Conservation (phyloP, 257 asterid species). For the Nicotiana benthamiana region DNA sequence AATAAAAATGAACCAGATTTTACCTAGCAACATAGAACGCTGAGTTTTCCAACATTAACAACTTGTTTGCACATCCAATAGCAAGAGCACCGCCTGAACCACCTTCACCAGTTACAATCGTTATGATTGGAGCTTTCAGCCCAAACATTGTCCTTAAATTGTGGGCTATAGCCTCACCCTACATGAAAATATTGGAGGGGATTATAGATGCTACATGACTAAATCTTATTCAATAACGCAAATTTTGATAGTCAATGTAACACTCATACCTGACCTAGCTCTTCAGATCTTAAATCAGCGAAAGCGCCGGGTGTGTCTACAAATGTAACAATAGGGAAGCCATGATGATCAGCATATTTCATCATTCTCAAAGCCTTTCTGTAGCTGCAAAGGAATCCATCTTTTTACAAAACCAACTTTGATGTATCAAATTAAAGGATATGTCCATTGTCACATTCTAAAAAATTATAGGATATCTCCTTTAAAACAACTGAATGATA, state of each 20-base stretch:
- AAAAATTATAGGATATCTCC: background rate
- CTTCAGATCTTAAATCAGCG: slow-evolving; percentile 86
- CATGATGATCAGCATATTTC: slow-evolving; percentile 89
- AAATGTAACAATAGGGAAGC: slow-evolving; percentile 78
- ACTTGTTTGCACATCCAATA: slow-evolving; percentile 90
- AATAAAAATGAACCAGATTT: background rate
- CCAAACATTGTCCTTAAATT: slow-evolving; percentile 97
- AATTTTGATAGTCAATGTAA: background rate
- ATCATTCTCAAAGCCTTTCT: slow-evolving; percentile 88
- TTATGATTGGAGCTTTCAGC: slow-evolving; percentile 79
- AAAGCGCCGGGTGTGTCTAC: slow-evolving; percentile 93
- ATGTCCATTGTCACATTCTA: background rate
- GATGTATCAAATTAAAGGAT: background rate
- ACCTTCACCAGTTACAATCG: slow-evolving; percentile 96
- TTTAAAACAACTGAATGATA: background rate
- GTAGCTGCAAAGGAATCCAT: no score
- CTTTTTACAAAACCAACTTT: no score
- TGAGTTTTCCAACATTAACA: slow-evolving; percentile 91
- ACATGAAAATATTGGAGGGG: slow-evolving; percentile 13
- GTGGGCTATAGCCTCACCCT: slow-evolving; percentile 96
- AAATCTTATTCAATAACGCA: background rate
- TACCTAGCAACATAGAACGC: slow-evolving; percentile 96
- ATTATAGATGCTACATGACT: background rate
- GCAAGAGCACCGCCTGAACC: slow-evolving; percentile 99
- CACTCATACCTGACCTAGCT: slow-evolving; percentile 62